phyloP scores from a whole-genome alignment of 75 land plant species.

The Picea glauca region DNA sequence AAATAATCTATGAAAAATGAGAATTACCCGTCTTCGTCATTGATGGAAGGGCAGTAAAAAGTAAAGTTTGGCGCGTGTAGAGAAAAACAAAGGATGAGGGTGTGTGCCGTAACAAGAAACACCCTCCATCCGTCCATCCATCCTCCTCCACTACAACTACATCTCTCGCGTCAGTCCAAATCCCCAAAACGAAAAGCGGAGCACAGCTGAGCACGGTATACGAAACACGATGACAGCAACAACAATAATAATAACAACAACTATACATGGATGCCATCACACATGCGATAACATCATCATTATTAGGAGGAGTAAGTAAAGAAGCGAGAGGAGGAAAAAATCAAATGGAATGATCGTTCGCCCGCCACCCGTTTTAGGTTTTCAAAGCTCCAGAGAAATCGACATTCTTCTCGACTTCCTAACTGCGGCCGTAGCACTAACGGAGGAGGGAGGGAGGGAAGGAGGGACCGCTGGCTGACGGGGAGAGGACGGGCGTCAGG shows the following conservation, averaged over 20 bases:
- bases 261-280: background rate
- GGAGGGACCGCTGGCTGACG: background rate
- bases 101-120: background rate
- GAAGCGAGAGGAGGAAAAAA: background rate
- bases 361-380: background rate
- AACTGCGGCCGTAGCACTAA: background rate
- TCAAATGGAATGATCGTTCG: background rate
- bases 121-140: background rate
- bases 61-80: background rate
- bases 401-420: background rate
- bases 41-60: background rate
- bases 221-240: background rate
- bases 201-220: background rate
- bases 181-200: background rate
- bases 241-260: background rate
- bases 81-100: too few species aligned
- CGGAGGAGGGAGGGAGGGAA: too few species aligned
- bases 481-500: background rate
- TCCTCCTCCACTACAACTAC: background rate
- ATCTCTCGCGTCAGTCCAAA: background rate
- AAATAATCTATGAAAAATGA: background rate
- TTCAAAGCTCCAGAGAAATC: too few species aligned
- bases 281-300: background rate
- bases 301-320: background rate
- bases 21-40: too few species aligned